A percentile compares a stretch with the other conserved stretches of the same genome.
phyloP scores from a whole-genome alignment of 768 basidiomycete genomes.

The Lepiota brunneoincarnata region DNA sequence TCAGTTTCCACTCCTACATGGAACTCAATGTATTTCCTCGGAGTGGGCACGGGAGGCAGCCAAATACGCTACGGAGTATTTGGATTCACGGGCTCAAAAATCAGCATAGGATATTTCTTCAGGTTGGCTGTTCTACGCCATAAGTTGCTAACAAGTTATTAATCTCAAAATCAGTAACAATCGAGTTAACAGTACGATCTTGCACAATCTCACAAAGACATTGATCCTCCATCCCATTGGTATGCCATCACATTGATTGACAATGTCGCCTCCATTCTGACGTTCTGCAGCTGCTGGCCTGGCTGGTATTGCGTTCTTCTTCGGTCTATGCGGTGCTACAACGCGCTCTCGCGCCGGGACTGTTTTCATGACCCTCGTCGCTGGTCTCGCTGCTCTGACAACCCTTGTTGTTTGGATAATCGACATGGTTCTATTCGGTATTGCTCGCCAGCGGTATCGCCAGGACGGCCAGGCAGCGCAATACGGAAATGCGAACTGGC shows the following conservation, averaged over 20 bases:
- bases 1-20: constrained; percentile 77
- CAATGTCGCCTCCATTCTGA: constrained; percentile 2
- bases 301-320: constrained; percentile 61
- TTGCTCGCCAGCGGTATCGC: constrained; percentile 58
- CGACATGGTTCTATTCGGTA: constrained; percentile 79
- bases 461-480: constrained; percentile 44
- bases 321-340: constrained; percentile 60
- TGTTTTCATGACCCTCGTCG: constrained; percentile 70
- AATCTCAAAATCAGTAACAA: constrained; percentile 28
- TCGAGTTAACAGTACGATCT: constrained; percentile 45
- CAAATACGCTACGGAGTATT: constrained; percentile 68
- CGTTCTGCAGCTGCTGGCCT: constrained; percentile 53
- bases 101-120: constrained; percentile 58
- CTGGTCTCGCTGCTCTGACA: constrained; percentile 62
- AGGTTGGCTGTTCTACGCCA: constrained; percentile 33
- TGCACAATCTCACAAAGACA: constrained; percentile 69
- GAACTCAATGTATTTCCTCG: constrained; percentile 66
- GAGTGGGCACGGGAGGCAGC: constrained; percentile 37
- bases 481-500: constrained; percentile 82
- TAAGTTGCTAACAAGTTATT: not conserved
- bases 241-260: constrained; percentile 25
- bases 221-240: constrained; percentile 83
- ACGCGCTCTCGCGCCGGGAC: constrained; percentile 69
- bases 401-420: constrained; percentile 71
- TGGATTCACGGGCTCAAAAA: constrained; percentile 61